These are phyloP conservation scores for Lachnellula subtilissima DNA, from an alignment of 2,329 filamentous ascomycete species.

Conservation along the genomic window DNA sequence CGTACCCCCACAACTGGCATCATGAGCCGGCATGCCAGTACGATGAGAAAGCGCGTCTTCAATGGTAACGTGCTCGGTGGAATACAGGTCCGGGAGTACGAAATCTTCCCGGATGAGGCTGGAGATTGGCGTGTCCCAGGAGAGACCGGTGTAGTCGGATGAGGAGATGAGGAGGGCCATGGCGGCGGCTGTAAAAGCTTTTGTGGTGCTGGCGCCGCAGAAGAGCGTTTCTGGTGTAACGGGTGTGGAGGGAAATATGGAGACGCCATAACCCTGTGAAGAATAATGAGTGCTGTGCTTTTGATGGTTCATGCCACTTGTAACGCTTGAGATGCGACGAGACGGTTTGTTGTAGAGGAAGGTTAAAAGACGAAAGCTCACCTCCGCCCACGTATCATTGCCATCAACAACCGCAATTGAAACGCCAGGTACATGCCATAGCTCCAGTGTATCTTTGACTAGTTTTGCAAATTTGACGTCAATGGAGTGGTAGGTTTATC, in stretches of 20 bases:
- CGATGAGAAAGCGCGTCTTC: slow-evolving; percentile 52
- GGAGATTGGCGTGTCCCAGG: slow-evolving; percentile 45
- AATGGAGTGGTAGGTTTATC: slow-evolving; percentile 7
- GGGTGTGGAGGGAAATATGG: slow-evolving; percentile 33
- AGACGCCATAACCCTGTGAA: slow-evolving; percentile 36
- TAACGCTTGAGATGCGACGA: background rate
- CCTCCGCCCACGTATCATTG: slow-evolving; percentile 37
- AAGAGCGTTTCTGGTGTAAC: slow-evolving; percentile 48
- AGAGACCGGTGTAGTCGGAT: slow-evolving; percentile 33
- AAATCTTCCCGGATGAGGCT: slow-evolving; percentile 48
- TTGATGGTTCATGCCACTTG: background rate
- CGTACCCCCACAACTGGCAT: slow-evolving; percentile 32
- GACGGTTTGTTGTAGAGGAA: slow-evolving; percentile 5
- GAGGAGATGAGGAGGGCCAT: slow-evolving; percentile 43
- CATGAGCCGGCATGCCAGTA: slow-evolving; percentile 44
- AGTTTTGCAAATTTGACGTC: slow-evolving; percentile 16
- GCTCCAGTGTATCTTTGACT: slow-evolving; percentile 31
- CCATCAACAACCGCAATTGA: slow-evolving; percentile 45
- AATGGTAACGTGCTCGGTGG: slow-evolving; percentile 46
- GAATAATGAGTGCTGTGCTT: background rate
- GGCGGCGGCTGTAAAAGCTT: slow-evolving; percentile 48
- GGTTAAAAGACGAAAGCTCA: slow-evolving; percentile 19
- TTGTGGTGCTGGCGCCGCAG: slow-evolving; percentile 52
- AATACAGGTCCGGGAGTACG: slow-evolving; percentile 41
- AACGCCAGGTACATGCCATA: slow-evolving; percentile 46